These are phyloP conservation scores for Coniosporium tulheliwenetii DNA, from an alignment of 2,329 filamentous ascomycete genomes.

Conservation along the genomic window DNA sequence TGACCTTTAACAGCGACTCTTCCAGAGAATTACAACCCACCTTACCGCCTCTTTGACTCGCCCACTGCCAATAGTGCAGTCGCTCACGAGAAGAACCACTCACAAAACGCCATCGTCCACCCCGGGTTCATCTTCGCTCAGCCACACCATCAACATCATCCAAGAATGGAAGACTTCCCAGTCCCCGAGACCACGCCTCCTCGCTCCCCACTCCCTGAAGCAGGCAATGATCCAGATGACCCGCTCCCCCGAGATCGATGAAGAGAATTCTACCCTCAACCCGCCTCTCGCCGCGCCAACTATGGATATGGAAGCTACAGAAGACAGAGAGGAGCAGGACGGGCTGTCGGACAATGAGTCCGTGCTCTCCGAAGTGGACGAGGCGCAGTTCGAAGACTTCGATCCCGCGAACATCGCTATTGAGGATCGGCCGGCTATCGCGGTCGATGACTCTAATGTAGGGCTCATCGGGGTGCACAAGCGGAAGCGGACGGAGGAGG, in stretches of 20 bases:
- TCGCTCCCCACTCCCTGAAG: conserved; percentile 27
- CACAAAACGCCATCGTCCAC: not conserved
- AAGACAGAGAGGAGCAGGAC: conserved; percentile 19
- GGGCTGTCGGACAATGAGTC: conserved; percentile 44
- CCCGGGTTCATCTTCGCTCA: not conserved
- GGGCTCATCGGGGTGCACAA: conserved; percentile 47
- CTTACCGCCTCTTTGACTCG: too few relatives aligned
- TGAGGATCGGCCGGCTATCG: conserved; percentile 37
- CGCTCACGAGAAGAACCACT: too few relatives aligned
- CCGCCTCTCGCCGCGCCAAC: conserved; percentile 25
- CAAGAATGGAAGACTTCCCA: conserved; percentile 26
- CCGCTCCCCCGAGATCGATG: conserved; percentile 30
- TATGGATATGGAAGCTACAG: conserved; percentile 29
- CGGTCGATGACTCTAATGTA: conserved; percentile 46
- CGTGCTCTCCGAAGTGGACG: conserved; percentile 47
- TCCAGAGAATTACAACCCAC: too few relatives aligned
- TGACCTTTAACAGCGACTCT: too few relatives aligned
- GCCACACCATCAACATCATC: not conserved
- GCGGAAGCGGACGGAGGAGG: conserved; percentile 46
- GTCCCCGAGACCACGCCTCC: conserved; percentile 12
- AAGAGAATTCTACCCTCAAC: conserved; percentile 29
- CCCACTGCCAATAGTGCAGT: too few relatives aligned
- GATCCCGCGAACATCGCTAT: conserved; percentile 45
- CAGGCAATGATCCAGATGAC: conserved; percentile 29
- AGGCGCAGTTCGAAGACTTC: conserved; percentile 50